These are phyloP conservation scores for Cladophialophora psammophila DNA, from an alignment of 2,329 filamentous ascomycete species.

Conservation along the genomic window DNA sequence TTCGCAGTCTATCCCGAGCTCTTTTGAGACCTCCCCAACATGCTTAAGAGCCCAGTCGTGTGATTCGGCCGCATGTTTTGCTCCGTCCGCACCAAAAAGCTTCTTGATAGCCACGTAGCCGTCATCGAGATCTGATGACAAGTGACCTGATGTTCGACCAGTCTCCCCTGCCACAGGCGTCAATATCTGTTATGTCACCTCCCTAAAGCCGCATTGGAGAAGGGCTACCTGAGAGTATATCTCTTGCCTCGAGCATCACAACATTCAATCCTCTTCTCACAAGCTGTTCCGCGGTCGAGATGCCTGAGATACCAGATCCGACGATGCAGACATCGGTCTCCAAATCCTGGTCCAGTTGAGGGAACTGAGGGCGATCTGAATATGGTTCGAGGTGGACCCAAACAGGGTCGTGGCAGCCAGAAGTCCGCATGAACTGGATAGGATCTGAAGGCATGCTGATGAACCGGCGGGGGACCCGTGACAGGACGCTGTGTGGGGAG, in stretches of 20 bases:
- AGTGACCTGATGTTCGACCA: conserved; percentile 62
- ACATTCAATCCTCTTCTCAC: conserved; percentile 60
- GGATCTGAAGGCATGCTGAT: conserved; percentile 16
- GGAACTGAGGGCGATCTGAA: conserved; percentile 53
- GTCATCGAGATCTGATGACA: conserved; percentile 63
- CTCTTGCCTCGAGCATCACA: conserved; percentile 61
- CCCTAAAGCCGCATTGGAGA: neutral
- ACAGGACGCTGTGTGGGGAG: neutral
- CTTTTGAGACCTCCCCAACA: conserved; percentile 58
- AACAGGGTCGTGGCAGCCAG: conserved; percentile 60
- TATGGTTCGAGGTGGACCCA: conserved; percentile 62
- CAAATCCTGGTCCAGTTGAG: conserved; percentile 52
- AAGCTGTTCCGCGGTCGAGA: conserved; percentile 62
- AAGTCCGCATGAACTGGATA: conserved; percentile 53
- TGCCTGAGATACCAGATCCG: conserved; percentile 62
- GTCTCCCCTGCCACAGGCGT: conserved; percentile 55
- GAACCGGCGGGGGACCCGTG: neutral
- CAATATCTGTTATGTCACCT: neutral
- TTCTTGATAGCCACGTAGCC: conserved; percentile 59
- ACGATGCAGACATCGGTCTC: conserved; percentile 60
- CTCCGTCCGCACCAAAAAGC: conserved; percentile 61
- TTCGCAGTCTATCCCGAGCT: conserved; percentile 64
- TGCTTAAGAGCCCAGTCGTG: conserved; percentile 62
- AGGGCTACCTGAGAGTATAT: conserved; percentile 49
- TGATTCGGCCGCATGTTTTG: conserved; percentile 60